Conservation (phyloP, 495 filamentous ascomycete genomes). For the Tetracladium setigerum region DNA sequence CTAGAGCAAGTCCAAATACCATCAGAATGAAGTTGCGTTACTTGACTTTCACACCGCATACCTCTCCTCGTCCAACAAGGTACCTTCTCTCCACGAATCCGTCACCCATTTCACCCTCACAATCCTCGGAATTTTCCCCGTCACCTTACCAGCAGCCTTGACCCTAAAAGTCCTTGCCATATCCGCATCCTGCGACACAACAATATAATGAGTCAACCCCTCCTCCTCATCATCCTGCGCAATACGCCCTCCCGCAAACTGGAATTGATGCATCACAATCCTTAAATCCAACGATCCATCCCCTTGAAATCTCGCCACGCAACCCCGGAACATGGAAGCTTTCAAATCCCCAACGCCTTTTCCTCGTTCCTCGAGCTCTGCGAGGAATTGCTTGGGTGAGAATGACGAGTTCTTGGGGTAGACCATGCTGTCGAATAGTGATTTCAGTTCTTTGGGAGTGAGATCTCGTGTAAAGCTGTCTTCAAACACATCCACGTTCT, state of each 20-base stretch:
- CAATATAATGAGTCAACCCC: conserved; percentile 59
- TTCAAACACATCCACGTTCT: conserved; percentile 66
- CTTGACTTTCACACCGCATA: conserved; percentile 5
- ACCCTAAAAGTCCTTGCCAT: conserved; percentile 35
- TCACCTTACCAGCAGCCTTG: conserved; percentile 32
- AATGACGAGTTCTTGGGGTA: conserved; percentile 13
- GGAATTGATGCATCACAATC: conserved; percentile 10
- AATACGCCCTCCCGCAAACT: conserved; percentile 57
- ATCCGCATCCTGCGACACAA: conserved; percentile 29
- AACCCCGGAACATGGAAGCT: conserved; percentile 62
- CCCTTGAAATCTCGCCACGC: conserved; percentile 43
- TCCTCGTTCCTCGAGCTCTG: conserved; percentile 50
- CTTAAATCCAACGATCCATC: conserved; percentile 22
- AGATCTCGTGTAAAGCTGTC: conserved; percentile 81
- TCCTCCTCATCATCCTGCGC: conserved; percentile 37
- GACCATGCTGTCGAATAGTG: conserved; percentile 43
- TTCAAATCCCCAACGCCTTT: conserved; percentile 40
- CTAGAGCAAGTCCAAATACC: no score
- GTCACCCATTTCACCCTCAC: conserved; percentile 68
- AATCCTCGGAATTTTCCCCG: conserved; percentile 56
- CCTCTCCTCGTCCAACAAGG: conserved; percentile 65
- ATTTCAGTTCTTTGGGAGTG: conserved; percentile 53
- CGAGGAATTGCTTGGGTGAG: conserved; percentile 29
- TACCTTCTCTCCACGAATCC: conserved; percentile 71
- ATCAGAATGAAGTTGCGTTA: no score